Evolutionary conservation across 2,329 filamentous ascomycete species (phyloP), one percentile per base, ranked within the genome.

Genomic region (Stagonosporopsis rhizophila): DNA sequence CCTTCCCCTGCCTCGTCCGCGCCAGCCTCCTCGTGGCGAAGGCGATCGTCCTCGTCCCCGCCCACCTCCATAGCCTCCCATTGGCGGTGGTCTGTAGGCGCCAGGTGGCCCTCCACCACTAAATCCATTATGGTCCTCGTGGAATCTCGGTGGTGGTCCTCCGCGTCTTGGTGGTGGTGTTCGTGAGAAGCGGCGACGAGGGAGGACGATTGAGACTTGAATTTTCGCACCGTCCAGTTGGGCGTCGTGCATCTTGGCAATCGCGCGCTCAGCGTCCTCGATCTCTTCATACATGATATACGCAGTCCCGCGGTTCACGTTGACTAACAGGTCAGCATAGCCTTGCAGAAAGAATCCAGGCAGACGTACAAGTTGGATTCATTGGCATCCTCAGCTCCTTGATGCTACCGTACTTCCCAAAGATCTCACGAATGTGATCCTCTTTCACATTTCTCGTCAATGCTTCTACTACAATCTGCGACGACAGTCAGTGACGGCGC

Each of bases 221-320:
- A 97, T 88, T 35, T 87, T 82, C 20, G 88, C 86, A 47, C 92
- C 92, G 75, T 97, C 93, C 25, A 96, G 80, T 71, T 96, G 91
- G n/a, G 91, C 92, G 79, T 99, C 95, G 76, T 99, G 95, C 95
- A 99, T 98, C 74, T 96, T 91, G 17, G 93, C 87, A 66, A 97
- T 96, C 25, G 95, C 95, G 14, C 87, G 83, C 77, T 97, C 92
- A 22, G 95, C 94, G 61, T 94, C 89, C 45, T 85, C 82, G 62
- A 92, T 86, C 63, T 89, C 83, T 50, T 87, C 81, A 77, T 89
- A 99, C 38, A 96, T 83, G 61, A 98, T 92, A 75, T 97, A 98
- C 28, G 94, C 95, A 25, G 92, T 96, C 42, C 95, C 94, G 54
- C 94, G 89, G 71, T 98, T 98, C 50, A 88, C 92, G 75, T 90